A percentile compares a stretch with the other conserved stretches of the same genome.
Evolutionary conservation across 2,329 filamentous ascomycete genomes (phyloP).

Genomic region (Amauroascus verrucosus): DNA sequence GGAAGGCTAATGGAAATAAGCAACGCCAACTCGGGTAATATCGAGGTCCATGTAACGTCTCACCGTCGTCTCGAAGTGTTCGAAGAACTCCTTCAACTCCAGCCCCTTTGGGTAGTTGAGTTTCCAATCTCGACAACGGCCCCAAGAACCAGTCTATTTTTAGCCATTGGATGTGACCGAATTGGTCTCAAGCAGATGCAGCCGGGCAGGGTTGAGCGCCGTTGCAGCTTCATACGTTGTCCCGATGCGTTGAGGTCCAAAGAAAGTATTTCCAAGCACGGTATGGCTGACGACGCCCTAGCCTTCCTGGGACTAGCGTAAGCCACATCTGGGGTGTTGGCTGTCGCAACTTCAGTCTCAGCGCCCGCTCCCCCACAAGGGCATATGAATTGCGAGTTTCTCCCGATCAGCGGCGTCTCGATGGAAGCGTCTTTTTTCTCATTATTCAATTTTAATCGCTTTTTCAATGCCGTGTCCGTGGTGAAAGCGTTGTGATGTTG

Average conservation of each 20-base stretch:
- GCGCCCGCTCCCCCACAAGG: too few relatives aligned
- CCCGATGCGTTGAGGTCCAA: neutral
- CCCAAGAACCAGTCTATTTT: neutral
- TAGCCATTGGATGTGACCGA: slow-evolving; percentile 2
- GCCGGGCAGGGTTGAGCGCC: neutral
- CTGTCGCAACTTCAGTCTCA: slow-evolving; percentile 3
- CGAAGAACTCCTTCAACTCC: neutral
- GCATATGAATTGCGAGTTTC: too few relatives aligned
- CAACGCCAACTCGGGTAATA: neutral
- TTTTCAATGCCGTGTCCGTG: slow-evolving; percentile 4
- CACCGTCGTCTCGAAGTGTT: slow-evolving; percentile 7
- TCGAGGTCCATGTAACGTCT: neutral
- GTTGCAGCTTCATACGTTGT: neutral
- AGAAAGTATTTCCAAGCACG: neutral
- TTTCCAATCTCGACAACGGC: neutral
- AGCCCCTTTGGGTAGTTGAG: neutral
- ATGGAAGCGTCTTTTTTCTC: neutral
- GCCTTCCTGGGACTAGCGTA: neutral
- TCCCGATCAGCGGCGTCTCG: neutral
- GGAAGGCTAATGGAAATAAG: neutral
- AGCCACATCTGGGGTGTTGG: slow-evolving; percentile 5
- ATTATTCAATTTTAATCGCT: slow-evolving; percentile 1
- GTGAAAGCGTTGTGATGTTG: too few relatives aligned
- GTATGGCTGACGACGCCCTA: neutral
- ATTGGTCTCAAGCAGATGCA: slow-evolving; percentile 2